Evolutionary conservation across 2,329 filamentous ascomycete genomes (phyloP).

Genomic region (Rosellinia necatrix): DNA sequence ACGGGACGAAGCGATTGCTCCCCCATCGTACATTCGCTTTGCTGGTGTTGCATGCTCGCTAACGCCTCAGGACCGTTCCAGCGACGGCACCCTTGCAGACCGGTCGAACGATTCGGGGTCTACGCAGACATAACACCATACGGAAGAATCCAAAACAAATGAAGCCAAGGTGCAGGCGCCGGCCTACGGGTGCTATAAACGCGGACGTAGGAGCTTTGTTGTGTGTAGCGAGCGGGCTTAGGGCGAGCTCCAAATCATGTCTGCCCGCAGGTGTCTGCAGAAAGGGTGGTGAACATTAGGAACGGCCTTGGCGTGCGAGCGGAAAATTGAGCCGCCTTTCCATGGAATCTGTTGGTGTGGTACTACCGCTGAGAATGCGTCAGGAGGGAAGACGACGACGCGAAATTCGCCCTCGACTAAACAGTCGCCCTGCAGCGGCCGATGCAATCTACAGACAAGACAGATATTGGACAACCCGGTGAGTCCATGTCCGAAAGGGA

Average conservation of each 20-base stretch:
- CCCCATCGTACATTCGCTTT: slow-evolving; percentile 17
- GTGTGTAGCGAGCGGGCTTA: background rate
- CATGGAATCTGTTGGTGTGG: slow-evolving; percentile 16
- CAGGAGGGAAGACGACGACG: too few species aligned
- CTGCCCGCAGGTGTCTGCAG: slow-evolving; percentile 7
- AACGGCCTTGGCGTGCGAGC: slow-evolving; percentile 8
- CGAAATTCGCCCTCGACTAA: slow-evolving; percentile 19
- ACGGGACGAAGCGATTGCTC: slow-evolving; percentile 1
- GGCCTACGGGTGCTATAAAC: background rate
- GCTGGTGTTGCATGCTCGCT: slow-evolving; percentile 24
- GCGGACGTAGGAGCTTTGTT: background rate
- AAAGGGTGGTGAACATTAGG: background rate
- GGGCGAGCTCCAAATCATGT: slow-evolving; percentile 1
- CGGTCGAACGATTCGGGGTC: slow-evolving; percentile 20
- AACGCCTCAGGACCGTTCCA: slow-evolving; percentile 15
- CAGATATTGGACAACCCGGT: slow-evolving; percentile 10
- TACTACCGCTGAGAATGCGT: too few species aligned
- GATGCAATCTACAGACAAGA: slow-evolving; percentile 12
- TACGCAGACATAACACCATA: slow-evolving; percentile 13
- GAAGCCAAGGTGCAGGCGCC: slow-evolving; percentile 10
- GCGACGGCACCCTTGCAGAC: slow-evolving; percentile 24
- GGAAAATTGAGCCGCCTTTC: slow-evolving; percentile 27
- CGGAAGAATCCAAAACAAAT: slow-evolving; percentile 21
- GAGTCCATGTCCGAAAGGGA: slow-evolving; percentile 9
- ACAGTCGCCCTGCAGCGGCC: slow-evolving; percentile 16